phyloP scores from a whole-genome alignment of 2,329 filamentous ascomycete species.

The Lecanosticta acicola region DNA sequence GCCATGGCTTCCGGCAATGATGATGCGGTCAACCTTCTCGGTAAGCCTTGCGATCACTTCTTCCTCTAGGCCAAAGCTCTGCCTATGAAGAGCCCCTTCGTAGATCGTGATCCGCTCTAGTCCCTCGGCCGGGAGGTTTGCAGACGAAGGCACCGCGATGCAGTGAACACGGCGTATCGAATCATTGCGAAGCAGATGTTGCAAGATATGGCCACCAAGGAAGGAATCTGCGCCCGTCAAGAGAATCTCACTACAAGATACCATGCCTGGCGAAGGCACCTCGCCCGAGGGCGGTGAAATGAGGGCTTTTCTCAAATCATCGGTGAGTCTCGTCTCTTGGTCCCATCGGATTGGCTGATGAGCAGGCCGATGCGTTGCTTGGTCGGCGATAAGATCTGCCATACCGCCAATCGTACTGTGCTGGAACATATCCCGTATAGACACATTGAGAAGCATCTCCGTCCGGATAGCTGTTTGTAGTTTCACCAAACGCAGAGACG shows the following conservation, averaged over 20 bases:
- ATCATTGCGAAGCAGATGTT: constrained; percentile 30
- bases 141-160: constrained; percentile 38
- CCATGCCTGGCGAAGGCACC: not conserved
- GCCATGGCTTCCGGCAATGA: constrained; percentile 23
- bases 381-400: constrained; percentile 31
- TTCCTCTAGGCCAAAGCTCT: constrained; percentile 37
- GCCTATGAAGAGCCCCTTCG: constrained; percentile 9
- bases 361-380: constrained; percentile 3
- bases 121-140: constrained; percentile 17
- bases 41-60: constrained; percentile 29
- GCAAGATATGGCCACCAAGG: constrained; percentile 38
- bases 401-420: constrained; percentile 38
- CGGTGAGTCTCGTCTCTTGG: constrained; percentile 30
- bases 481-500: constrained; percentile 38
- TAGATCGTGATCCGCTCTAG: constrained; percentile 31
- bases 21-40: constrained; percentile 30
- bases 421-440: constrained; percentile 37
- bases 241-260: constrained; percentile 16
- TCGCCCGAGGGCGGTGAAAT: not conserved
- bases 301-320: constrained; percentile 7
- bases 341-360: constrained; percentile 36
- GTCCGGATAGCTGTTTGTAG: constrained; percentile 36
- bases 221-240: constrained; percentile 42
- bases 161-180: constrained; percentile 40
- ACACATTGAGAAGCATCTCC: constrained; percentile 30